These are phyloP conservation scores for Eucalyptus virginea DNA, from an alignment of 345 rosid species.

Conservation along the genomic window DNA sequence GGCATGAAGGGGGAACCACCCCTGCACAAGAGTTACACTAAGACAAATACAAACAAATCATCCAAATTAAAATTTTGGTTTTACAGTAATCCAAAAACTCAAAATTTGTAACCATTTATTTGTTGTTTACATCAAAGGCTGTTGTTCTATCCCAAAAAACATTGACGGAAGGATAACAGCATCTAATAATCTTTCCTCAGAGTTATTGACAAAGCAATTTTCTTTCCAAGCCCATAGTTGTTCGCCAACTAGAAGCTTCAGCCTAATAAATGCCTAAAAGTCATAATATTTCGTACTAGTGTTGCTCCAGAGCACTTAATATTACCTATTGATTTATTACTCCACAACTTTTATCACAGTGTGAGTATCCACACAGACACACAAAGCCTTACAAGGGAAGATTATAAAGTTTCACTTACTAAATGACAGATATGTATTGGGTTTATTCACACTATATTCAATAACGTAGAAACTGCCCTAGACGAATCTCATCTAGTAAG, in stretches of 20 bases:
- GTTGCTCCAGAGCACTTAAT: background rate
- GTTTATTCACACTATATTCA: background rate
- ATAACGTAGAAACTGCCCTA: background rate
- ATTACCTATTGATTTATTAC: background rate
- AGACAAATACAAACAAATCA: background rate
- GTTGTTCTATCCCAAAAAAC: background rate
- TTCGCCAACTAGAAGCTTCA: background rate
- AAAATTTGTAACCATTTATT: background rate
- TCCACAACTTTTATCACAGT: background rate
- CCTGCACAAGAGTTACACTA: background rate
- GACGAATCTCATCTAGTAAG: background rate
- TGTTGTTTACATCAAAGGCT: background rate
- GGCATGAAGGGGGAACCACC: background rate
- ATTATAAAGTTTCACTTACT: background rate
- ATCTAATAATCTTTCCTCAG: background rate
- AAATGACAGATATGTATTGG: background rate
- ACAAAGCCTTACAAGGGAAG: background rate
- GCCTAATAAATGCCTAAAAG: background rate
- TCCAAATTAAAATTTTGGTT: background rate
- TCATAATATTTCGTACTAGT: background rate
- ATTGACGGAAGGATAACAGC: background rate
- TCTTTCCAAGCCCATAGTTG: background rate
- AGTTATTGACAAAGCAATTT: background rate
- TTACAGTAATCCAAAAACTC: background rate
- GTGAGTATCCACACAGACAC: background rate